These are phyloP conservation scores for Escallonia rubra DNA, from an alignment of 129 eudicot species.

Conservation along the genomic window DNA sequence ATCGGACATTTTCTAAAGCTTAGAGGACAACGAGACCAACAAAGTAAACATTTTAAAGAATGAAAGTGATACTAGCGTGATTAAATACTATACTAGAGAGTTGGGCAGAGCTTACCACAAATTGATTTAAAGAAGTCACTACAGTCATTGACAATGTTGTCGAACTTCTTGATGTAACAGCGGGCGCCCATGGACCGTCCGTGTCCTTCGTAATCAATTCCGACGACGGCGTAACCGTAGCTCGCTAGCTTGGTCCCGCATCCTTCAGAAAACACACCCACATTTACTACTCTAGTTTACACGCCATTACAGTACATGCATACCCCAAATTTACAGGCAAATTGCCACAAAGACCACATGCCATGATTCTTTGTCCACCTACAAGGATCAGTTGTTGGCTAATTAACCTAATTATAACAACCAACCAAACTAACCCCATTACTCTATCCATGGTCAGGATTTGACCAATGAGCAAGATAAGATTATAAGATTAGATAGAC, in stretches of 20 bases:
- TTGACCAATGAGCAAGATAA: not conserved
- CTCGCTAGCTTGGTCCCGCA: constrained; percentile 80
- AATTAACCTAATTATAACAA: constrained; percentile 25
- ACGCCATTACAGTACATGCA: no score
- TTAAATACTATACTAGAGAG: not conserved
- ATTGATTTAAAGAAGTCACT: constrained; percentile 65
- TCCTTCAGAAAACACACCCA: constrained; percentile 26
- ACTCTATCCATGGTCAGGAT: not conserved
- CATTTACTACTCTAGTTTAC: no score
- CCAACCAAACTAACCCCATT: constrained; percentile 18
- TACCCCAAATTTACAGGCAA: no score
- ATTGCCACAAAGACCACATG: not conserved
- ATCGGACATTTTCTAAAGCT: no score
- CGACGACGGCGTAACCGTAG: constrained; percentile 78
- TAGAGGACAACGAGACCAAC: no score
- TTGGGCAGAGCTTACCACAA: constrained; percentile 44
- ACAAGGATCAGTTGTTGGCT: constrained; percentile 24
- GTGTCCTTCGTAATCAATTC: constrained; percentile 96
- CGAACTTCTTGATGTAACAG: constrained; percentile 88
- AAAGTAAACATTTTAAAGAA: no score
- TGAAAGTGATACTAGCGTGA: no score
- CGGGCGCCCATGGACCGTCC: constrained; percentile 94
- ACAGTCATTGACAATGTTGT: constrained; percentile 76
- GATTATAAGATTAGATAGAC: not conserved
- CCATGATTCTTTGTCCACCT: not conserved